Evolutionary conservation across 2,329 filamentous ascomycete genomes (phyloP).

Genomic region (Stemphylium beticola): DNA sequence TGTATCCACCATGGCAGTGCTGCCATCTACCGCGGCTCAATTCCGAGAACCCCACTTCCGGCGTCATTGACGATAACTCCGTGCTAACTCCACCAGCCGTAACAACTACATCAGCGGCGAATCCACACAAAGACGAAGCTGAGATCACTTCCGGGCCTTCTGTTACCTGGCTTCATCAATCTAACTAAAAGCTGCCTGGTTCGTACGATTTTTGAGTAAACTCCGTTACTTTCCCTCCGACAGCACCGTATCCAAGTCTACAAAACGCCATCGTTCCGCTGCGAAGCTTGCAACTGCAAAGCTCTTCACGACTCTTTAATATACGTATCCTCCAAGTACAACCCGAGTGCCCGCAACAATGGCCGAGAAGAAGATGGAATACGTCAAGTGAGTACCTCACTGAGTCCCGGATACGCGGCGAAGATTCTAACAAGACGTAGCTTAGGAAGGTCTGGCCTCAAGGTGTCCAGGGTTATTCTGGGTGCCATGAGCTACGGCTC

Average conservation of each 20-base stretch:
- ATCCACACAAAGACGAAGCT: not conserved
- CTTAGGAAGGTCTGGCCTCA: conserved; percentile 67
- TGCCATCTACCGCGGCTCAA: conserved; percentile 7
- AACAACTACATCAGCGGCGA: not conserved
- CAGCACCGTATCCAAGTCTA: not conserved
- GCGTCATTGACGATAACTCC: conserved; percentile 23
- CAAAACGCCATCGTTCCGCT: not conserved
- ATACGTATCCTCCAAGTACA: too few species aligned
- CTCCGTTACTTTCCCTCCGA: not conserved
- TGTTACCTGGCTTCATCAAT: not conserved
- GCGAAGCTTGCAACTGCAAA: not conserved
- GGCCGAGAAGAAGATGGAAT: conserved; percentile 49
- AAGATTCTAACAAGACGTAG: conserved; percentile 35
- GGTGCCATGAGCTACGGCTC: conserved; percentile 69
- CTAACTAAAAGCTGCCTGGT: not conserved
- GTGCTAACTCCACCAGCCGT: conserved; percentile 20
- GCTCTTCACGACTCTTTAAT: too few species aligned
- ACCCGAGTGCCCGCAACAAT: conserved; percentile 20
- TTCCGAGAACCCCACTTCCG: conserved; percentile 18
- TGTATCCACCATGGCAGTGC: not conserved
- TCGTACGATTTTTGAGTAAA: not conserved
- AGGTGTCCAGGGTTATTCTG: conserved; percentile 67
- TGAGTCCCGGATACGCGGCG: not conserved
- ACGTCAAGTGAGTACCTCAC: conserved; percentile 43
- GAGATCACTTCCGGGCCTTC: not conserved